Evolutionary conservation across 768 basidiomycete genomes (phyloP).

Genomic region (Glaciozyma antarctica): DNA sequence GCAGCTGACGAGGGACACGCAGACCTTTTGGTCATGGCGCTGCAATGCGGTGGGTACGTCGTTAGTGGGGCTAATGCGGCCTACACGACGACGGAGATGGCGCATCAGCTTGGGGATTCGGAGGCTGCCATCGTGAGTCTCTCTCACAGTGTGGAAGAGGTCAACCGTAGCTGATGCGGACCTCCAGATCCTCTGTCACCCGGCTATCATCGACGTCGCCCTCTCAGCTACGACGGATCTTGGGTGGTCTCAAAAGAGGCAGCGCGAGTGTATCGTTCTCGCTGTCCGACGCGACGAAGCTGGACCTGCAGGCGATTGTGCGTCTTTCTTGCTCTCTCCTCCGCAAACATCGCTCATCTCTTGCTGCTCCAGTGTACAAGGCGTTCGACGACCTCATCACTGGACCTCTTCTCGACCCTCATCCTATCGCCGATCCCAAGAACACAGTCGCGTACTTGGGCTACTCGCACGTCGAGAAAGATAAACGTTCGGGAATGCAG

Average conservation of each 20-base stretch:
- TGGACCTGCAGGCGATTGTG: constrained; percentile 37
- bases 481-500: not conserved
- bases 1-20: not conserved
- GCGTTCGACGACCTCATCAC: constrained; percentile 46
- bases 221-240: constrained; percentile 51
- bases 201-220: constrained; percentile 52
- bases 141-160: constrained; percentile 42
- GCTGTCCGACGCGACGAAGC: constrained; percentile 35
- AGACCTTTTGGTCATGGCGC: constrained; percentile 15
- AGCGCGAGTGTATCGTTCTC: constrained; percentile 24
- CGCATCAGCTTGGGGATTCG: constrained; percentile 61
- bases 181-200: constrained; percentile 49
- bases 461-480: constrained; percentile 32
- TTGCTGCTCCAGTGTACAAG: constrained; percentile 25
- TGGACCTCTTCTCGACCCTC: constrained; percentile 46
- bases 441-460: constrained; percentile 28
- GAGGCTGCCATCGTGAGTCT: constrained; percentile 49
- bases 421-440: constrained; percentile 47
- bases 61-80: constrained; percentile 46
- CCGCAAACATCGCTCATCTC: not conserved
- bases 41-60: constrained; percentile 29
- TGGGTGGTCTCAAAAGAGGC: constrained; percentile 38
- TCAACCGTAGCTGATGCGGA: constrained; percentile 20
- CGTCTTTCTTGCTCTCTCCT: not conserved
- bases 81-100: constrained; percentile 60